Conservation (phyloP, 1,139 yeast genomes). For the Insectozyma bohioensis region DNA sequence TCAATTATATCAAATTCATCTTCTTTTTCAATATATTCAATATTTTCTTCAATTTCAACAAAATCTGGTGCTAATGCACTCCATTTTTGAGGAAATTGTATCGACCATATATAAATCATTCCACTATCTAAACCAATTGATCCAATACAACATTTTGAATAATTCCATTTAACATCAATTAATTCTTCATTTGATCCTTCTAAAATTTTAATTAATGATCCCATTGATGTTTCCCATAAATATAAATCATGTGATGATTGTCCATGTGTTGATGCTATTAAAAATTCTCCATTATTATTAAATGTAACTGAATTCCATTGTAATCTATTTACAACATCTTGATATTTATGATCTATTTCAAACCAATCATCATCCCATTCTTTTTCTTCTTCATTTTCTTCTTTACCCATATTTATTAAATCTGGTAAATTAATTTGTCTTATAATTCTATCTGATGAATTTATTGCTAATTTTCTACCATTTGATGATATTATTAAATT, state of each 20-base stretch:
- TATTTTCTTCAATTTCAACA: conserved; percentile 90
- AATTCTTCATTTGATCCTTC: conserved; percentile 93
- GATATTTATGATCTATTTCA: conserved; percentile 78
- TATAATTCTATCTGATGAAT: conserved; percentile 80
- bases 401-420: conserved; percentile 26
- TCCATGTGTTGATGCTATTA: conserved; percentile 87
- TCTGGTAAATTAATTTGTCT: conserved; percentile 66
- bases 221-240: conserved; percentile 90
- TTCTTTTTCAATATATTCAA: conserved; percentile 83
- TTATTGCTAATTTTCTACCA: conserved; percentile 71
- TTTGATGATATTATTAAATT: conserved; percentile 63
- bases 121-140: conserved; percentile 93
- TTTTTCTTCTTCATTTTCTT: conserved; percentile 20
- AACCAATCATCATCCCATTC: conserved; percentile 43
- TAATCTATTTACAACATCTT: conserved; percentile 82
- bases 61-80: conserved; percentile 96
- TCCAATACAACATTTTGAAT: conserved; percentile 68
- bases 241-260: conserved; percentile 84
- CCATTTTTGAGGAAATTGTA: conserved; percentile 89
- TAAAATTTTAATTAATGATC: conserved; percentile 80
- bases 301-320: conserved; percentile 88
- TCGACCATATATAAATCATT: conserved; percentile 77
- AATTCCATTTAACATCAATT: conserved; percentile 85
- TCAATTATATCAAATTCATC: conserved; percentile 89
- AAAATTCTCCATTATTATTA: conserved; percentile 77